Evolutionary conservation across 2,329 filamentous ascomycete genomes (phyloP), one percentile per base, ranked within the genome.

Genomic region (Teratosphaeria zuluensis): DNA sequence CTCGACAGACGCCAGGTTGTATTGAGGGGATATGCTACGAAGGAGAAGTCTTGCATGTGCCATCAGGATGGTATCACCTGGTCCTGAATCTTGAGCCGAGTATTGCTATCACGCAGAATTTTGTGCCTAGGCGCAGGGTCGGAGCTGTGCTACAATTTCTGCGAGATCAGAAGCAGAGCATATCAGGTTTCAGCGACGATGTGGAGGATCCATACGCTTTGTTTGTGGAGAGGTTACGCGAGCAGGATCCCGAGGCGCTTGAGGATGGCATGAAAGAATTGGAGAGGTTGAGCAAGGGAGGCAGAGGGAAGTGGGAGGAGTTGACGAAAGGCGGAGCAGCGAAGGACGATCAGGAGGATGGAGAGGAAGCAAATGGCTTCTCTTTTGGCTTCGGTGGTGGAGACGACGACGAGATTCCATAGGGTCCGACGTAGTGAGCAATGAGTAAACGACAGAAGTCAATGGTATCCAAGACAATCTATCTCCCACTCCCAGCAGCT

Each of bases 31-130:
- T 97, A 31, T 97, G 92, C 70, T 75, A 77, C 14, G 83, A 85
- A 51, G 92, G 92, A 1, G 94, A 97, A 73, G 86, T 97, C 16
- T 75, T 97, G 55, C 90, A 96, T 70, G 92, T 97, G 5, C 92
- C 94, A 0, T 91, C 87, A 56, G 92, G 92, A 5, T 97, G 92
- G 92, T 97, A 94, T 86, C 92, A 97, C 77, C 78, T 97, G 33
- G 94, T 97, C 9, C 86, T 97, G 53, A 97, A 97, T 69, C 77
- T 96, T 1, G 88, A 91, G 65, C 81, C 84, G 12, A 88, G 89
- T 51, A 88, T 97, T 63, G 94, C 92, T 3, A 81, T 97, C 63
- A 97, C 92, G 7, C 92, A 97, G 72, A 97, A 97, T 71, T 96
- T 97, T 70, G 89, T 97, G 12, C 92, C 94, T 0, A 74, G 75